A percentile compares a stretch with the other conserved stretches of the same genome.
These are phyloP conservation scores for Candida corydali DNA, from an alignment of 805 yeast species.

Conservation along the genomic window DNA sequence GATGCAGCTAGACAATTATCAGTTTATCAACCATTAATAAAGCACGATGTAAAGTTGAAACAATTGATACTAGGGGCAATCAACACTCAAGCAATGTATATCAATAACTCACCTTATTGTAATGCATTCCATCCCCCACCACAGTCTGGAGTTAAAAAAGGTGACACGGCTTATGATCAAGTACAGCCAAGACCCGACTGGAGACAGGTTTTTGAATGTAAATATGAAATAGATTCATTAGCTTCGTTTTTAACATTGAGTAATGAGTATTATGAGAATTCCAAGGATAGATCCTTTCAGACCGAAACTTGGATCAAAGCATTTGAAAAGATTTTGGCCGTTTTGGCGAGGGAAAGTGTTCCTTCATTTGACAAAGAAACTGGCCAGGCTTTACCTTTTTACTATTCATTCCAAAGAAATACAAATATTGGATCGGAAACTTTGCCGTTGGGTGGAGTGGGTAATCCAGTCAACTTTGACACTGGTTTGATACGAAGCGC, in stretches of 20 bases:
- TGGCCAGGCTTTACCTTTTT: slow-evolving; percentile 46
- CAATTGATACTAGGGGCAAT: slow-evolving; percentile 73
- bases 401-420: slow-evolving; percentile 67
- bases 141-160: slow-evolving; percentile 43
- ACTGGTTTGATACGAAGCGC: slow-evolving; percentile 79
- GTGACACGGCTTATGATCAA: slow-evolving; percentile 52
- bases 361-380: slow-evolving; percentile 53
- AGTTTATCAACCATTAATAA: slow-evolving; percentile 62
- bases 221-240: slow-evolving; percentile 81
- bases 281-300: slow-evolving; percentile 47
- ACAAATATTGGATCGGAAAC: slow-evolving; percentile 82
- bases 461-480: slow-evolving; percentile 72
- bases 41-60: slow-evolving; percentile 45
- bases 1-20: slow-evolving; percentile 83
- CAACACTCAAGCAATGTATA: slow-evolving; percentile 66
- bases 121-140: slow-evolving; percentile 89
- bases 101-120: slow-evolving; percentile 70
- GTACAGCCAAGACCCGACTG: slow-evolving; percentile 73
- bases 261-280: slow-evolving; percentile 60
- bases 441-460: slow-evolving; percentile 69
- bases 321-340: slow-evolving; percentile 43
- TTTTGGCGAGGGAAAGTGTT: slow-evolving; percentile 54
- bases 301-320: slow-evolving; percentile 57
- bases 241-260: slow-evolving; percentile 77
- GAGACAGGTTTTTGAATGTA: slow-evolving; percentile 77